Conservation (phyloP, 768 basidiomycete genomes). For the Pleurotus ostreatus region DNA sequence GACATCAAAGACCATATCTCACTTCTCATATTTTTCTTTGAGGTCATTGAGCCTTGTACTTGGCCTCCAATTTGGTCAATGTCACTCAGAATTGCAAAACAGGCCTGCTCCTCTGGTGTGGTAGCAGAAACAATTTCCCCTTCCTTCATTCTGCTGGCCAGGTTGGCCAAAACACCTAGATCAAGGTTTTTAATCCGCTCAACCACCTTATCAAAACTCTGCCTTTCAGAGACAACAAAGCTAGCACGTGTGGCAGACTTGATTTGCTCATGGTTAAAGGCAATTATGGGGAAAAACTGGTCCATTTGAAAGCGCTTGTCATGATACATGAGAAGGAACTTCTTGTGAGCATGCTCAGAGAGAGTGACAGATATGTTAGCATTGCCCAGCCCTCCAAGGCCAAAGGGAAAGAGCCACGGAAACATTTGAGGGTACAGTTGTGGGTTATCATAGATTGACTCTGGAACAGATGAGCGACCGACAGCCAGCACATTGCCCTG, state of each 20-base stretch:
- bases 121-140: conserved; percentile 15
- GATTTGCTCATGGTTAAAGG: conserved; percentile 29
- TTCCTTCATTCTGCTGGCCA: conserved; percentile 5
- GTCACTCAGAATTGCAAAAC: conserved; percentile 16
- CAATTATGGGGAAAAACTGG: conserved; percentile 24
- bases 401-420: conserved; percentile 39
- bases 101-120: conserved; percentile 16
- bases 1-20: conserved; percentile 21
- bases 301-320: conserved; percentile 33
- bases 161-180: conserved; percentile 4
- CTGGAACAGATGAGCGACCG: conserved; percentile 16
- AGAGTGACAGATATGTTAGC: conserved; percentile 8
- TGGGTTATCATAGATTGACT: conserved; percentile 28
- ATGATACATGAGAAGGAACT: conserved; percentile 26
- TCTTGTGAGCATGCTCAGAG: conserved; percentile 17
- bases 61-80: conserved; percentile 17
- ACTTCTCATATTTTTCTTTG: conserved; percentile 19
- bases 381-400: not conserved
- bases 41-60: conserved; percentile 17
- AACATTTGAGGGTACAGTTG: conserved; percentile 35
- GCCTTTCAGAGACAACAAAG: conserved; percentile 15
- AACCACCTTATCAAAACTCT: conserved; percentile 15
- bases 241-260: conserved; percentile 16
- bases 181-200: conserved; percentile 13
- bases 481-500: conserved; percentile 21